Conservation (phyloP, 2,329 filamentous ascomycete species). For the Huntiella savannae region DNA sequence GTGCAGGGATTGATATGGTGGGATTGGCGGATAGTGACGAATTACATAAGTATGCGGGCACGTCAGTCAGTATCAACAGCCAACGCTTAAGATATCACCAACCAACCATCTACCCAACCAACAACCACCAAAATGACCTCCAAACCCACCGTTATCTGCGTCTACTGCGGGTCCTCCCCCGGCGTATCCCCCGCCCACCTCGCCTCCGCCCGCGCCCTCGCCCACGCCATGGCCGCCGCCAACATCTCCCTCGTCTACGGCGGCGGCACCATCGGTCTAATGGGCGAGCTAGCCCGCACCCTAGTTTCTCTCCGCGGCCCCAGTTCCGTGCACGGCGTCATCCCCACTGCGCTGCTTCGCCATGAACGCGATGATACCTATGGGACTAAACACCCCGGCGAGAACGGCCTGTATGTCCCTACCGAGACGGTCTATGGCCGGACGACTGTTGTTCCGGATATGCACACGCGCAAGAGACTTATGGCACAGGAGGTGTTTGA, state of each 20-base stretch:
- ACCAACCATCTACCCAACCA: neutral
- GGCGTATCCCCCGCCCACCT: slow-evolving; percentile 59
- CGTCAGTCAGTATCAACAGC: neutral
- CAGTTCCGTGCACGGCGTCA: slow-evolving; percentile 73
- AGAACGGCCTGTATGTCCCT: slow-evolving; percentile 24
- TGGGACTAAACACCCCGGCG: slow-evolving; percentile 16
- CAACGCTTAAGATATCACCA: neutral
- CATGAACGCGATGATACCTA: slow-evolving; percentile 52
- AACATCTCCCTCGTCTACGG: slow-evolving; percentile 68
- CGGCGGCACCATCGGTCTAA: slow-evolving; percentile 81
- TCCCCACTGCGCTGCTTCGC: slow-evolving; percentile 65
- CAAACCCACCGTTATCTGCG: slow-evolving; percentile 50
- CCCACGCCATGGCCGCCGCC: slow-evolving; percentile 50
- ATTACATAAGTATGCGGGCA: neutral
- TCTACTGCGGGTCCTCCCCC: slow-evolving; percentile 74
- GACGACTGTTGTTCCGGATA: slow-evolving; percentile 79
- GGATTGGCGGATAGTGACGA: neutral
- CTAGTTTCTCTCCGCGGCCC: slow-evolving; percentile 71
- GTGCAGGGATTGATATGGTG: neutral
- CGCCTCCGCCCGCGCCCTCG: slow-evolving; percentile 59
- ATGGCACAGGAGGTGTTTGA: slow-evolving; percentile 79
- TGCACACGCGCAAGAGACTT: slow-evolving; percentile 88
- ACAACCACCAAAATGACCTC: neutral
- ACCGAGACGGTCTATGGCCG: slow-evolving; percentile 51
- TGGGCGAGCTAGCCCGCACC: slow-evolving; percentile 82